Percentiles rank a stretch among this genome's conserved stretches.
Conservation (phyloP, 495 filamentous ascomycete species). For the Polyplosphaeria fusca region DNA sequence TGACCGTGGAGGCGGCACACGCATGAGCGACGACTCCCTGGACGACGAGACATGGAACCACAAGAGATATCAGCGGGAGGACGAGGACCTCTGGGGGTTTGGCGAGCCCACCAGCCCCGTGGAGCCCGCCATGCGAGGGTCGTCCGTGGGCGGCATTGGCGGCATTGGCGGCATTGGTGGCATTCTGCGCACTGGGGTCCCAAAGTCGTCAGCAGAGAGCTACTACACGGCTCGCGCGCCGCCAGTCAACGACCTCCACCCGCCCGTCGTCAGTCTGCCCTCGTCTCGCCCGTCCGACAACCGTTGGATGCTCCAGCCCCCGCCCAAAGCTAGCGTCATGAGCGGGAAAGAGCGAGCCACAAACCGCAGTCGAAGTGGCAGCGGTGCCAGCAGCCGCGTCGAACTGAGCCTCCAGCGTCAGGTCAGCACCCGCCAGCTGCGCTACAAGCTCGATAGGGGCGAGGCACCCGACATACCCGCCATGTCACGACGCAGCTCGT, state of each 20-base stretch:
- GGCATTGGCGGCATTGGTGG: constrained; percentile 56
- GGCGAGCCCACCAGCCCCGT: constrained; percentile 43
- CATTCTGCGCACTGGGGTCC: constrained; percentile 40
- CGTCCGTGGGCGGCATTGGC: constrained; percentile 51
- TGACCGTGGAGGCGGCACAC: constrained; percentile 19
- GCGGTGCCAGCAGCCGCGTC: constrained; percentile 43
- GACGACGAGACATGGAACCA: constrained; percentile 65
- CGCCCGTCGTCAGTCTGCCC: constrained; percentile 74
- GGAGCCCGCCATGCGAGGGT: constrained; percentile 35
- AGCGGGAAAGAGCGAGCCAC: constrained; percentile 64
- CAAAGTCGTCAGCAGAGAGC: constrained; percentile 45
- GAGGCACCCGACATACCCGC: constrained; percentile 35
- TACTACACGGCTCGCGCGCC: constrained; percentile 64
- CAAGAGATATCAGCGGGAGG: constrained; percentile 75
- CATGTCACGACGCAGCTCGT: constrained; percentile 31
- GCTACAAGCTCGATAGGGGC: constrained; percentile 38
- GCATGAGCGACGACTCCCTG: constrained; percentile 27
- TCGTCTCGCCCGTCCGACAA: constrained; percentile 64
- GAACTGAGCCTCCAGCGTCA: constrained; percentile 41
- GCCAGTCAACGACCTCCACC: constrained; percentile 81
- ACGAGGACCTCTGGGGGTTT: constrained; percentile 76
- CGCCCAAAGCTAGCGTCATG: constrained; percentile 81
- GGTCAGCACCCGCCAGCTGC: constrained; percentile 39
- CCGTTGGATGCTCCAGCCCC: constrained; percentile 89
- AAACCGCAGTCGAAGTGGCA: constrained; percentile 51